These are phyloP conservation scores for Monilinia aucupariae DNA, from an alignment of 2,329 filamentous ascomycete genomes.

Conservation along the genomic window DNA sequence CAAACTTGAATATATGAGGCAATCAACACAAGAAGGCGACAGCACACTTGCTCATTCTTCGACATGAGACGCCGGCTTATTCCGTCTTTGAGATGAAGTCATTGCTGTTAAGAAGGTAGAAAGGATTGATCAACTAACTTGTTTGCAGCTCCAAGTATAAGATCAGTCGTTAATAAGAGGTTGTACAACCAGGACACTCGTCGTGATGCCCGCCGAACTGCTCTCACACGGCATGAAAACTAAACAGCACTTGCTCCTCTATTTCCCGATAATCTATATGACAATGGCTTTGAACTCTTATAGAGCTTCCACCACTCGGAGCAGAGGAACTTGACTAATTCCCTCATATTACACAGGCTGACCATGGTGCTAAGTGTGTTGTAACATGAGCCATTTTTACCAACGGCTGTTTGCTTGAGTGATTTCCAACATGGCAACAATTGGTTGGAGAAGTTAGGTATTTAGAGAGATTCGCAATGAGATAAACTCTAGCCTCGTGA, in stretches of 20 bases:
- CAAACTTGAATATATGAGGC: neutral
- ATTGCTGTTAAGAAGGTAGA: neutral
- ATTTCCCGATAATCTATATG: constrained; percentile 8
- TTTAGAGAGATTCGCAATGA: neutral
- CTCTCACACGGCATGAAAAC: constrained; percentile 7
- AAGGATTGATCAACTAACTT: constrained; percentile 1
- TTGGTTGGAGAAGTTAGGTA: neutral
- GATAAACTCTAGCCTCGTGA: neutral
- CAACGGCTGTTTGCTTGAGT: neutral
- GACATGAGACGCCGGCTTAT: constrained; percentile 9
- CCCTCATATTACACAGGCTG: constrained; percentile 1
- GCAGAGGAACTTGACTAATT: constrained; percentile 1
- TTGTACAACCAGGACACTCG: constrained; percentile 9
- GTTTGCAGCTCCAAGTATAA: constrained; percentile 7
- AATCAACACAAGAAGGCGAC: neutral
- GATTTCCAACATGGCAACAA: neutral
- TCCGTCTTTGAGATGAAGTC: neutral
- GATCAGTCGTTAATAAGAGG: neutral
- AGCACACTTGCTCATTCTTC: neutral
- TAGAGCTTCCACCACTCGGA: neutral
- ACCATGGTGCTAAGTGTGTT: neutral
- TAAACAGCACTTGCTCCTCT: constrained; percentile 7
- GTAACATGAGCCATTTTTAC: constrained; percentile 14
- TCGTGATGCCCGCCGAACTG: neutral
- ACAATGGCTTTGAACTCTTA: neutral